Base-by-base conservation (phyloP, 2,329 filamentous ascomycete genomes). In the Monosporascus sp. region DNA sequence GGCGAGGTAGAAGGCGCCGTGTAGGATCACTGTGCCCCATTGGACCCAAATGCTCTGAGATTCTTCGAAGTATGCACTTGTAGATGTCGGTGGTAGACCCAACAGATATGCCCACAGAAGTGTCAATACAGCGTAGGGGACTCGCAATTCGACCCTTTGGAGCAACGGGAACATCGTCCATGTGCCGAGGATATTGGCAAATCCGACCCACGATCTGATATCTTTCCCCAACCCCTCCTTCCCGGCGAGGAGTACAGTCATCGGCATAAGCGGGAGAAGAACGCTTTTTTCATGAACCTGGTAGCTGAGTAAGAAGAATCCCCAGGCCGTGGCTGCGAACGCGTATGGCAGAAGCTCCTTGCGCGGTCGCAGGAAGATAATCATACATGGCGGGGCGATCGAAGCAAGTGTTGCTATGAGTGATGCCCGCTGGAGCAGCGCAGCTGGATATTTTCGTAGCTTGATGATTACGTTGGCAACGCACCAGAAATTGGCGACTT, bases 281-380 rank as follows among this genome's bases (percentile, higher is more conserved):
- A 96, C 90, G 60, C 92, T 97, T 79, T 99, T 99, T 74, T 99
- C 94, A 65, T 99, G 94, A 0, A 99, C 95, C 68, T 99, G 94
- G 69, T 96, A 99, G 63, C 90, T 95, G 74, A 95, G 97, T 17
- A 99, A 77, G 69, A 97, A 99, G 76, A 99, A 99, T 0, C 88
- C 93, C 94, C 94, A 99, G 2, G 92, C 89, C 0, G 89, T 91
- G 2, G 88, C 81, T 1, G 92, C 87, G 53, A 97, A 83, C 0
- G 89, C 89, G 37, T 89, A 80, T 1, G 91, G 91, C 15, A 97
- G 73, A 5, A 94, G 77, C 43, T 86, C 82, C 62, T 87, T 92
- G 47, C 83, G 82, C 0, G 94, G 94, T 48, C 85, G 85, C 52
- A 90, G 68, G 67, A 96, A 89, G 27, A 97, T 79, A 48, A 96